Evolutionary conservation across 352 stramenopile genomes (phyloP), one percentile per base, ranked within the genome.

Genomic region (Globisporangium mamillatum): DNA sequence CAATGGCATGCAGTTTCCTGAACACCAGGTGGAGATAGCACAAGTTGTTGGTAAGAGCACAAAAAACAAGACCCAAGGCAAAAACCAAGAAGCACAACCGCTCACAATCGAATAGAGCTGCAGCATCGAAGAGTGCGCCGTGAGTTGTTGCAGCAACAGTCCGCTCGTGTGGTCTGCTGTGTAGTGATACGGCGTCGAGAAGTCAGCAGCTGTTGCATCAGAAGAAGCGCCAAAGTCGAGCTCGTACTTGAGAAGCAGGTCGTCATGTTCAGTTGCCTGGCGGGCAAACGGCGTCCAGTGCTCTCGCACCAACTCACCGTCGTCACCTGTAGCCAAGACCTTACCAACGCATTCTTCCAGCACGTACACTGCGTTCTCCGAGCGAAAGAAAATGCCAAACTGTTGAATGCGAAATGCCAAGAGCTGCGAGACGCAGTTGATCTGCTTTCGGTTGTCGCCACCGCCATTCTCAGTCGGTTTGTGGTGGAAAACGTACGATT

Each of bases 401-500:
- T 66, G 64, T 27, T 52, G 44, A 18, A 86, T 27, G 32, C 73
- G 74, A 65, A 73, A 76, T 5, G 48, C 64, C 14, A 70, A 1
- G 29, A 75, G 53, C 22, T 67, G 60, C 20, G 72, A 69, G 58
- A 36, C 50, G 18, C 38, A 36, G 36, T 27, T 20, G 53, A 46
- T 60, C 27, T 44, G 55, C 27, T n/a, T 3, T 25, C 44, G n/a
- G 2, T 12, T 4, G 5, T 41, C 22, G 16, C 3, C 41, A 9
- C 41, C 4, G 18, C 6, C 38, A 46, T 46, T n/a, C 8, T 66
- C 70, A 5, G 69, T 75, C 18, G 71, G 66, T 27, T 69, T 46
- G 53, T 78, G 34, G 24, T 82, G 75, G 66, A 87, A 82, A 18
- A 68, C 24, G 32, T 84, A 89, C 22, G 44, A 61, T 63, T 87